Percentiles rank a stretch among this genome's conserved stretches.
phyloP scores from a whole-genome alignment of 1,284 basidiomycete species.

The Ceratobasidium theobromae region DNA sequence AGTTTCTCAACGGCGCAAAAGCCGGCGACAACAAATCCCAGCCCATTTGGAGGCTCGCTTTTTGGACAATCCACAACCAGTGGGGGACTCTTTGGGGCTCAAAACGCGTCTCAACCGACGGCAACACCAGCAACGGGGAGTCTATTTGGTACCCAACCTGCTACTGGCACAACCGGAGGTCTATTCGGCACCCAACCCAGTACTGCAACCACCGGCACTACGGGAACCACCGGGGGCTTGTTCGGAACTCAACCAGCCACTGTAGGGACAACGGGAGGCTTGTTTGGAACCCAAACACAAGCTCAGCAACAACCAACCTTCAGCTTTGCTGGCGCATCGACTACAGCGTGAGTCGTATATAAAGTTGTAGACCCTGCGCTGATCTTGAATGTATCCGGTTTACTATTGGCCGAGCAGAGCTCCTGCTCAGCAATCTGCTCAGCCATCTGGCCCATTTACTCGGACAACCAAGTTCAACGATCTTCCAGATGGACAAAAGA shows the following conservation, averaged over 20 bases:
- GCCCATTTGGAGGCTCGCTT: constrained; percentile 22
- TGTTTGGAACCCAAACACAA: constrained; percentile 26
- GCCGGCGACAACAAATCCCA: not conserved
- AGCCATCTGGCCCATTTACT: constrained; percentile 50
- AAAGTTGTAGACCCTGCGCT: not conserved
- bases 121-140: constrained; percentile 27
- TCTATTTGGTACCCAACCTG: constrained; percentile 26
- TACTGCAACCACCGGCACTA: not conserved
- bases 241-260: constrained; percentile 2
- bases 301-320: constrained; percentile 10
- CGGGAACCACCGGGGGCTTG: not conserved
- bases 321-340: constrained; percentile 21
- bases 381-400: not conserved
- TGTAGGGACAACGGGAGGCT: constrained; percentile 13
- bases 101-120: not conserved
- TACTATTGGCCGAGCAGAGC: not conserved
- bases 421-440: not conserved
- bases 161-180: not conserved
- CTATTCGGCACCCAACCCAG: constrained; percentile 11
- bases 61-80: constrained; percentile 28
- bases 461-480: constrained; percentile 84
- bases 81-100: no score
- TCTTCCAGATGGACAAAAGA: constrained; percentile 67
- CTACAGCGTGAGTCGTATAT: constrained; percentile 3
- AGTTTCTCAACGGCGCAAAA: not conserved